Base-by-base conservation (phyloP, 306 rosid genomes). In the Quercus wislizeni region DNA sequence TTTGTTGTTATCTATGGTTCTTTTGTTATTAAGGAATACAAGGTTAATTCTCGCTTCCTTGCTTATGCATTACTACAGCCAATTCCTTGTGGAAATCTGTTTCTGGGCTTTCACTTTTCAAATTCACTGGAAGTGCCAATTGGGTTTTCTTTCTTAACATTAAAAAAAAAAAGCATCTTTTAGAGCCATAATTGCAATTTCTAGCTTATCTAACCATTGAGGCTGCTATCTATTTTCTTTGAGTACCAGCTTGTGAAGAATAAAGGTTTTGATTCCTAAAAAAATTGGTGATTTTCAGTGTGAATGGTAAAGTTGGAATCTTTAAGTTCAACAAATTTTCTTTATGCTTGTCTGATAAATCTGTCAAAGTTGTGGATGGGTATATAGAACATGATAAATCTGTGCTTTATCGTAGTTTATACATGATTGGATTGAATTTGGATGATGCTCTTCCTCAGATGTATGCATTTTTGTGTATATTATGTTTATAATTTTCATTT, bases 181-280 rank as follows among this genome's bases (percentile, higher is more conserved):
- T 55, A 78, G 78, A 54, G 54, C 78, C 74, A 65, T 56, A 3
- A 57, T 84, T 12, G 80, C 83, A 81, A 49, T 78, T 85, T 77
- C 82, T 69, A 55, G 77, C 38, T 78, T 55, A 15, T 69, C 27
- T 79, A 76, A 77, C 76, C 74, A 30, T 20, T 55, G 38, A 74
- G 25, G 10, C 64, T 79, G 30, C 69, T 8, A 20, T 25, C 28
- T 33, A 14, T 64, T 71, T 30, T 71, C 61, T 52, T 67, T 76
- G 71, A 52, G 71, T 4, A 31, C 62, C 57, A 20, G 67, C 68
- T 49, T 28, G 30, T 18, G 13, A 31, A 43, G 55, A 21, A 43
- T 19, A 27, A 65, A 19, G 21, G 59, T 28, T 74, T 59, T 57
- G 68, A 70, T 61, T 21, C 35, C 31, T 54, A 12, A 71, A 41